Conservation (phyloP, 1,139 yeast genomes). For the Diutina ranongensis region DNA sequence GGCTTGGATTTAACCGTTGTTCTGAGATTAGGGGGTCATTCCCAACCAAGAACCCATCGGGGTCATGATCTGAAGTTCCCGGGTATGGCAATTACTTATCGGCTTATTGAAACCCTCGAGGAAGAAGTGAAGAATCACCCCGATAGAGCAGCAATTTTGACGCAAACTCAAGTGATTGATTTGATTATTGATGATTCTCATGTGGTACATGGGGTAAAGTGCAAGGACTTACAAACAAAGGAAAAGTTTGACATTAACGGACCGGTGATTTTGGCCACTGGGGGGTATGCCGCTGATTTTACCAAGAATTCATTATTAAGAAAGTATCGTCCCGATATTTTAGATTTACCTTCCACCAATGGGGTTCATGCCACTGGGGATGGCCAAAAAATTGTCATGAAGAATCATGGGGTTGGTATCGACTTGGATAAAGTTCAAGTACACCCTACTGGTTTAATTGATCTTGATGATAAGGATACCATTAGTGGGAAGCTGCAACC, state of each 20-base stretch:
- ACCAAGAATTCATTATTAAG: slow-evolving; percentile 38
- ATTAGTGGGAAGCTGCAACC: slow-evolving; percentile 28
- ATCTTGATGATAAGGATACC: slow-evolving; percentile 44
- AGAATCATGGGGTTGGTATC: slow-evolving; percentile 48
- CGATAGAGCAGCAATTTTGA: slow-evolving; percentile 36
- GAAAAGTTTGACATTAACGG: slow-evolving; percentile 26
- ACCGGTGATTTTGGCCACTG: slow-evolving; percentile 67
- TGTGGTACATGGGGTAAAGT: slow-evolving; percentile 37
- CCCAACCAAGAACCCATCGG: slow-evolving; percentile 64
- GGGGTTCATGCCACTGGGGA: slow-evolving; percentile 72
- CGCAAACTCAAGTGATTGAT: slow-evolving; percentile 47
- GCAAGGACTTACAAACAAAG: slow-evolving; percentile 27
- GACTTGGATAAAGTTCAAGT: slow-evolving; percentile 74
- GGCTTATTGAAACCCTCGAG: slow-evolving; percentile 44
- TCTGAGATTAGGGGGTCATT: slow-evolving; percentile 65
- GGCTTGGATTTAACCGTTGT: slow-evolving; percentile 52
- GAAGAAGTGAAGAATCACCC: slow-evolving; percentile 38
- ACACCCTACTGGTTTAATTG: slow-evolving; percentile 74
- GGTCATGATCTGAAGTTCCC: slow-evolving; percentile 58
- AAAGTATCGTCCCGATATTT: slow-evolving; percentile 51
- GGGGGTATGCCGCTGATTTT: slow-evolving; percentile 63
- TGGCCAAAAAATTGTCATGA: slow-evolving; percentile 52
- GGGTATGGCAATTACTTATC: slow-evolving; percentile 67
- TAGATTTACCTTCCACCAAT: slow-evolving; percentile 59
- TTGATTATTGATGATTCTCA: slow-evolving; percentile 23